These are phyloP conservation scores for Aspergillus affinis DNA, from an alignment of 495 filamentous ascomycete species.

Conservation along the genomic window DNA sequence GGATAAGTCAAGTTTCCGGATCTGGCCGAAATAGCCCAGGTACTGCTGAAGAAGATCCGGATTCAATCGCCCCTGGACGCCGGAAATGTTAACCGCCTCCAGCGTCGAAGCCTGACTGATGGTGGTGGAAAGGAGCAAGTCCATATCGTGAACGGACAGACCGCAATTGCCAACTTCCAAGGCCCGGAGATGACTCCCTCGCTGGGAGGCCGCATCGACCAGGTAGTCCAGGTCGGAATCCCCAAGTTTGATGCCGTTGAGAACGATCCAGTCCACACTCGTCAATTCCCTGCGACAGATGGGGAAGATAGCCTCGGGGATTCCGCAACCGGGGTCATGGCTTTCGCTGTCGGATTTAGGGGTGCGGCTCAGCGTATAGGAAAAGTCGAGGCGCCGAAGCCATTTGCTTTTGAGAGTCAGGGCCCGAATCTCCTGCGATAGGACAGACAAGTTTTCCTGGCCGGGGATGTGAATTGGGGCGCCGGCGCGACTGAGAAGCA, in stretches of 20 bases:
- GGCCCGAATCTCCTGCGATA: constrained; percentile 73
- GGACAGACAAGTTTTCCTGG: constrained; percentile 56
- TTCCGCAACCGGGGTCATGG: constrained; percentile 70
- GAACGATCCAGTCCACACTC: constrained; percentile 74
- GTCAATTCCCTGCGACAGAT: constrained; percentile 71
- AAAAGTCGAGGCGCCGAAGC: constrained; percentile 65
- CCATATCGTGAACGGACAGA: constrained; percentile 54
- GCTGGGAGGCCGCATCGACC: constrained; percentile 65
- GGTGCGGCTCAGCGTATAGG: constrained; percentile 52
- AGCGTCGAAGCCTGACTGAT: constrained; percentile 66
- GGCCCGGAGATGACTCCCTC: constrained; percentile 67
- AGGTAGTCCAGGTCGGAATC: constrained; percentile 75
- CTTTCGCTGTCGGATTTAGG: constrained; percentile 51
- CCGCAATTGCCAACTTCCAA: constrained; percentile 80
- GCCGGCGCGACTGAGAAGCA: constrained; percentile 56
- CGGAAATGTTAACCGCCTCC: constrained; percentile 74
- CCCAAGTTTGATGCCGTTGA: constrained; percentile 81
- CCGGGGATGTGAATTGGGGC: constrained; percentile 57
- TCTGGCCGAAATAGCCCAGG: constrained; percentile 64
- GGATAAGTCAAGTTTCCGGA: constrained; percentile 71
- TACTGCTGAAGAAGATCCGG: constrained; percentile 61
- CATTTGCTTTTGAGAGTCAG: constrained; percentile 66
- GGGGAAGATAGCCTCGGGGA: constrained; percentile 76
- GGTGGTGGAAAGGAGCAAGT: constrained; percentile 44
- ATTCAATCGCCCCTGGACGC: constrained; percentile 70